Evolutionary conservation across 2,329 filamentous ascomycete genomes (phyloP).

Genomic region (Neurospora sp.): DNA sequence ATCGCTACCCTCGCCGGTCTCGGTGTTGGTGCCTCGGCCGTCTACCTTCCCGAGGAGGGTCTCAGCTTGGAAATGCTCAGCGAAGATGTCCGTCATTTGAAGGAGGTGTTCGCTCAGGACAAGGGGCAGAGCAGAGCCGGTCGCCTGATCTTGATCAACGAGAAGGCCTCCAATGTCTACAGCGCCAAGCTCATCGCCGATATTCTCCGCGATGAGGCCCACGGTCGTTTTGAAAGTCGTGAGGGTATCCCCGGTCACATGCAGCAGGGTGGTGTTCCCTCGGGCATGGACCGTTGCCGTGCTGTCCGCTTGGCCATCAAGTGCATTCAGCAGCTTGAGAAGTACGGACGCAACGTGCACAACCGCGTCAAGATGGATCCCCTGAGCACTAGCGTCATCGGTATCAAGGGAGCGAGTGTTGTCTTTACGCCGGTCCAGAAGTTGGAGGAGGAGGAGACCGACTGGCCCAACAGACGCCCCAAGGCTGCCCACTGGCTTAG

Average conservation of each 20-base stretch:
- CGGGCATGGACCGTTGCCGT: slow-evolving; percentile 89
- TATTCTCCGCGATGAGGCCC: slow-evolving; percentile 89
- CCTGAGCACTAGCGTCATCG: slow-evolving; percentile 71
- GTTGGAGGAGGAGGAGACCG: slow-evolving; percentile 76
- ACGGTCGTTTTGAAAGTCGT: slow-evolving; percentile 83
- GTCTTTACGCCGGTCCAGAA: slow-evolving; percentile 75
- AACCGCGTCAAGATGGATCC: slow-evolving; percentile 63
- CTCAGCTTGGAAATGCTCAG: slow-evolving; percentile 90
- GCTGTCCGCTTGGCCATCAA: slow-evolving; percentile 88
- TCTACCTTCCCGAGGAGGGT: slow-evolving; percentile 95
- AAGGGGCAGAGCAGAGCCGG: slow-evolving; percentile 82
- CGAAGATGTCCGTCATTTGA: slow-evolving; percentile 79
- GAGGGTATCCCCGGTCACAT: slow-evolving; percentile 90
- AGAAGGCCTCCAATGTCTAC: slow-evolving; percentile 85
- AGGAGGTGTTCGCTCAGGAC: slow-evolving; percentile 75
- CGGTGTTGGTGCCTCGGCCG: slow-evolving; percentile 81
- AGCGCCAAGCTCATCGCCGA: slow-evolving; percentile 86
- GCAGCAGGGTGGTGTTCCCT: slow-evolving; percentile 86
- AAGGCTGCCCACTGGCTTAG: slow-evolving; percentile 76
- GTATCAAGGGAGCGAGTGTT: slow-evolving; percentile 81
- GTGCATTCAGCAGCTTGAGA: slow-evolving; percentile 85
- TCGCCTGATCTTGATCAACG: slow-evolving; percentile 92
- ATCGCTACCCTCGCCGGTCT: slow-evolving; percentile 84
- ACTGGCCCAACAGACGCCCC: slow-evolving; percentile 85
- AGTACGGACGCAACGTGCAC: slow-evolving; percentile 55